Base-by-base conservation (phyloP, 768 basidiomycete species). In the Russula olivacea region DNA sequence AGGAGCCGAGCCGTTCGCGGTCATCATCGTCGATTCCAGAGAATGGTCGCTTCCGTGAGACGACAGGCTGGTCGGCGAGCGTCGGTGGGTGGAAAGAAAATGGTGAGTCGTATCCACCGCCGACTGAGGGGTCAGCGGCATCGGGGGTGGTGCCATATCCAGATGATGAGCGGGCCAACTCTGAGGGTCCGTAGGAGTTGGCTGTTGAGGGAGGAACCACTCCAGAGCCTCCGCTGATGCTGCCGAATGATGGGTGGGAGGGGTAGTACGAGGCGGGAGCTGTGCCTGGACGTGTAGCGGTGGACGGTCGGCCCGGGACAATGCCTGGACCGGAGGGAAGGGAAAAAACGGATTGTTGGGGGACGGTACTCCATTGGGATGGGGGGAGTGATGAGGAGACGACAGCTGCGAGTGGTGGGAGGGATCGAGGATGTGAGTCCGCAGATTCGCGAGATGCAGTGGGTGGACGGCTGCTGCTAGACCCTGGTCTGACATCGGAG, bases 1-100 rank as follows among this genome's bases (percentile, higher is more conserved):
- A 66, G 72, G 71, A 64, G 47, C 68, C 77, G 78, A 72, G 63
- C 48, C 77, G 75, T 64, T 76, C 74, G 68, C 71, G 30, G n/a
- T 72, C 74, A 71, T 76, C 78, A 73, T 78, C 78, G 73, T 85
- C 84, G 71, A 83, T 76, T 77, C 81, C 82, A 58, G 78, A 75
- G 78, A 79, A 83, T 67, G 83, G 76, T 78, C 87, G 84, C 67
- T 87, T 86, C 63, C 85, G 78, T 69, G 84, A 77, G 79, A 79
- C 80, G 67, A 67, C 30, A 58, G 52, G 50, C 65, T 64, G 65
- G 30, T 69, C 76, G 76, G 77, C 65, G 76, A 78, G 74, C 57
- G 79, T 75, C 72, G 85, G 86, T 66, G 87, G 81, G 78, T 85
- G 82, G 84, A 88, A 90, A 78, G 80, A 88, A 83, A 89, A 89